Conservation (phyloP, 129 eudicot genomes). For the sunflower (Helianthus annuus) region HanXRQr2.0-SUNRISE NC_035434.2:162123197-162123696, state of each 20-base stretch:
- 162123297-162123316: constrained; percentile 80
- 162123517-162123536: no score
- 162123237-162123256: background rate
- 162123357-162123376: constrained; percentile 99
- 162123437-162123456: background rate
- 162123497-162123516: no score
- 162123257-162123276: constrained; percentile 11
- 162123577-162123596: background rate
- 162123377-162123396: constrained; percentile 54
- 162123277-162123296: constrained; percentile 59
- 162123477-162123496: no score
- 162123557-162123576: no score
- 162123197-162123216: no score
- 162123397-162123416: background rate
- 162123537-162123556: no score
- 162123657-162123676: no score
- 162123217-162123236: background rate
- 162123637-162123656: background rate
- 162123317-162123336: constrained; percentile 64
- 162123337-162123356: constrained; percentile 95
- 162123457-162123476: background rate
- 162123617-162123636: background rate
- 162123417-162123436: no score
- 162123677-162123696: no score
- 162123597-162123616: background rate